Percentiles rank a stretch among this genome's conserved stretches.
Evolutionary conservation across 495 filamentous ascomycete species (phyloP).

Genomic region (Cudoniella acicularis): DNA sequence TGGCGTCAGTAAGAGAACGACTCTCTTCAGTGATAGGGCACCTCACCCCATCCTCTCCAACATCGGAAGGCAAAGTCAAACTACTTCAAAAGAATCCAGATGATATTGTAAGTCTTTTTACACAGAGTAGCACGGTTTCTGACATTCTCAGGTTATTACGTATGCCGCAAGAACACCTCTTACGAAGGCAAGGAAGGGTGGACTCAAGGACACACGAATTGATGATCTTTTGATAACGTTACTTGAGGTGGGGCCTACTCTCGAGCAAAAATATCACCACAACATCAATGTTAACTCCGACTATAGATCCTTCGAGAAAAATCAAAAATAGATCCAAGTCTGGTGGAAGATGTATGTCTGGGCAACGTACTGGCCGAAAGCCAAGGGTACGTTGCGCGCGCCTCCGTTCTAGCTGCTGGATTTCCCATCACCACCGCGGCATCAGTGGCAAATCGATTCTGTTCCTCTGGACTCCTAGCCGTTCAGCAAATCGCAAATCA

Average conservation of each 20-base stretch:
- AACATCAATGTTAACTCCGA: slow-evolving; percentile 38
- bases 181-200: slow-evolving; percentile 74
- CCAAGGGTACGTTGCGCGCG: slow-evolving; percentile 83
- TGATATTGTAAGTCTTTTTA: slow-evolving; percentile 49
- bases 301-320: slow-evolving; percentile 62
- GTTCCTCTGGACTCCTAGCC: slow-evolving; percentile 91
- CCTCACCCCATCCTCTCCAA: slow-evolving; percentile 19
- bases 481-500: slow-evolving; percentile 91
- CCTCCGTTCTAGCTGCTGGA: slow-evolving; percentile 83
- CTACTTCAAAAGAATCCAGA: slow-evolving; percentile 27
- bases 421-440: slow-evolving; percentile 84
- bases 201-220: slow-evolving; percentile 87
- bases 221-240: slow-evolving; percentile 80
- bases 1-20: slow-evolving; percentile 13
- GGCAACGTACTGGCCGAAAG: slow-evolving; percentile 92
- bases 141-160: slow-evolving; percentile 66
- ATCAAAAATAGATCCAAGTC: slow-evolving; percentile 72
- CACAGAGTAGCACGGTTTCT: background rate
- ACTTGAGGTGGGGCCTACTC: slow-evolving; percentile 9
- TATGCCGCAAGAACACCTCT: slow-evolving; percentile 76
- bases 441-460: slow-evolving; percentile 88
- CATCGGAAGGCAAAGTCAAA: slow-evolving; percentile 17
- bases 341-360: slow-evolving; percentile 88
- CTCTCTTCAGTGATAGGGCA: slow-evolving; percentile 16
- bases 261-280: background rate